Conservation (phyloP, 345 rosid genomes). For the Syzygium grande region DNA sequence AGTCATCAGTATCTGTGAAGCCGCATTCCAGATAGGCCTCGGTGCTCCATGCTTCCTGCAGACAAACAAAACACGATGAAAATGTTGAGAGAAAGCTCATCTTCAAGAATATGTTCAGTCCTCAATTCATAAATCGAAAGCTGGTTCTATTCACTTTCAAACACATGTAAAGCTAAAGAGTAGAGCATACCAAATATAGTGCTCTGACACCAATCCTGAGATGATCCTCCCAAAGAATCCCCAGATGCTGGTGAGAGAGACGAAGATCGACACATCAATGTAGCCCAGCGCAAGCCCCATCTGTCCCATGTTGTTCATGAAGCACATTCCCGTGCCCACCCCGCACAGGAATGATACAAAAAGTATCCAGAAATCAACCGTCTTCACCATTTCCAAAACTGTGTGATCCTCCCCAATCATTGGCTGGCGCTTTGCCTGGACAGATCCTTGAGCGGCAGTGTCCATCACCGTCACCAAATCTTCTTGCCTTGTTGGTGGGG, state of each 20-base stretch:
- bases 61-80: neutral
- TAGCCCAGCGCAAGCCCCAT: constrained; percentile 51
- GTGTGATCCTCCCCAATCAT: neutral
- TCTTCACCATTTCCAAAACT: neutral
- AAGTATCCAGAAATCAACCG: neutral
- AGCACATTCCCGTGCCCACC: neutral
- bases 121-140: neutral
- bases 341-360: neutral
- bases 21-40: constrained; percentile 51
- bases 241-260: constrained; percentile 57
- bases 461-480: constrained; percentile 1
- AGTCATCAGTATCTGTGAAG: constrained; percentile 37
- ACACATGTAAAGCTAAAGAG: neutral
- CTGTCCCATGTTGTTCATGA: constrained; percentile 59
- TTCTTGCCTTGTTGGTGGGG: constrained; percentile 1
- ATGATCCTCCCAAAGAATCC: constrained; percentile 49
- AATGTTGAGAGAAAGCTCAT: neutral
- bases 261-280: constrained; percentile 37
- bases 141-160: neutral
- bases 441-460: neutral
- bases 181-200: constrained; percentile 20
- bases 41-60: constrained; percentile 37
- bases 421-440: neutral
- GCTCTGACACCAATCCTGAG: constrained; percentile 41
- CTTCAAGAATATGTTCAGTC: neutral